Conservation (phyloP, 2,329 filamentous ascomycete genomes). For the Venturia asperata region DNA sequence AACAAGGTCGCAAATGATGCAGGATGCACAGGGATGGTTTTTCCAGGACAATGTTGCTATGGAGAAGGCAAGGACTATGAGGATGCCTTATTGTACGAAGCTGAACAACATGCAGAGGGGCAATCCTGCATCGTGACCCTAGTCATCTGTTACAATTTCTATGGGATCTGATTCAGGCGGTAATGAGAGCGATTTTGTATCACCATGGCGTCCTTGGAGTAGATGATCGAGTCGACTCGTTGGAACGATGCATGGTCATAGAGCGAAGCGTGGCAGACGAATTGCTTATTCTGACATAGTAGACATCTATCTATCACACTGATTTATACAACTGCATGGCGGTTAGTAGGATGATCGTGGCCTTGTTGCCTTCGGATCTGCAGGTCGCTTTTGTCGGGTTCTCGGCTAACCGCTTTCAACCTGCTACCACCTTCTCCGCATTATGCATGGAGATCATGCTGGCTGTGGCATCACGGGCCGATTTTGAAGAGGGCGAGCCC, state of each 20-base stretch:
- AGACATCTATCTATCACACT: neutral
- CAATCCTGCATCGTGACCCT: neutral
- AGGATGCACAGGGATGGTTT: conserved; percentile 83
- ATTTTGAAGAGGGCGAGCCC: neutral
- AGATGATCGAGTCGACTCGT: neutral
- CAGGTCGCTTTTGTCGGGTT: neutral
- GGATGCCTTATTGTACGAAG: conserved; percentile 52
- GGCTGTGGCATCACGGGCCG: neutral
- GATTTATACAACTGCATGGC: neutral
- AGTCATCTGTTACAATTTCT: neutral
- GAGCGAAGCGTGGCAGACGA: neutral
- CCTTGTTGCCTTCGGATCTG: neutral
- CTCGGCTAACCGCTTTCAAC: neutral
- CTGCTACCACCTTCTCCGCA: neutral
- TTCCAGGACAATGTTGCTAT: conserved; percentile 74
- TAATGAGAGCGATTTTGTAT: conserved; percentile 2
- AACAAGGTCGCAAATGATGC: conserved; percentile 57
- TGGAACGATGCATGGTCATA: neutral
- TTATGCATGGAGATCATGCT: neutral
- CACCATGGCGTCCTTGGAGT: neutral
- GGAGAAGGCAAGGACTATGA: conserved; percentile 58
- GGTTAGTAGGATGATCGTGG: neutral
- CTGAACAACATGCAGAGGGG: conserved; percentile 33
- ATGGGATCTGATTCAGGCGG: neutral
- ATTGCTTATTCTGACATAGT: neutral